Evolutionary conservation across 129 eudicot species (phyloP).

Genomic region (Saussurea involucrata): DNA sequence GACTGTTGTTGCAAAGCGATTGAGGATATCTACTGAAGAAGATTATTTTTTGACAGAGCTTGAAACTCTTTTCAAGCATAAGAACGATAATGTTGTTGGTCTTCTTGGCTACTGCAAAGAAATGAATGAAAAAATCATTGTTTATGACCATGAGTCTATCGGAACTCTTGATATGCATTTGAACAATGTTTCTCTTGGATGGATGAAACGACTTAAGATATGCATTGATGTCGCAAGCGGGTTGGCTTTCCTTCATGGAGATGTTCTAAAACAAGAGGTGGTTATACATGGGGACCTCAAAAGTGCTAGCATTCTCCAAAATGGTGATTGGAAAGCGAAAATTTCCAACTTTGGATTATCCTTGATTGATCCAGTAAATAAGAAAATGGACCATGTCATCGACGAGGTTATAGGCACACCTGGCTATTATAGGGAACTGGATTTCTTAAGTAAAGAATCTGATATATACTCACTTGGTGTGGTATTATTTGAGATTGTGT

Average conservation of each 20-base stretch:
- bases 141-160: background rate
- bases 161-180: background rate
- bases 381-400: background rate
- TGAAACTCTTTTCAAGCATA: slow-evolving; percentile 10
- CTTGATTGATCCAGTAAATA: background rate
- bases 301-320: background rate
- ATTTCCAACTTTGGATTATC: background rate
- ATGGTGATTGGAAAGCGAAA: background rate
- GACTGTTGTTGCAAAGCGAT: background rate
- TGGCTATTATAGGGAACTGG: background rate
- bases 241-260: slow-evolving; percentile 5
- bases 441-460: slow-evolving; percentile 6
- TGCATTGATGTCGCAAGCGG: slow-evolving; percentile 11
- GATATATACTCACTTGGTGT: slow-evolving; percentile 12
- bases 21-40: background rate
- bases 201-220: slow-evolving; percentile 13
- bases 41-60: background rate
- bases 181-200: background rate
- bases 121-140: background rate
- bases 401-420: background rate
- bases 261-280: background rate
- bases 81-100: slow-evolving; percentile 6
- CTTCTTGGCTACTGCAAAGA: background rate
- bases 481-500: background rate
- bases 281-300: background rate